Percentiles rank a stretch among this genome's conserved stretches.
These are phyloP conservation scores for Leccinum griseonigrum DNA, from an alignment of 1,284 basidiomycete genomes.

Conservation along the genomic window DNA sequence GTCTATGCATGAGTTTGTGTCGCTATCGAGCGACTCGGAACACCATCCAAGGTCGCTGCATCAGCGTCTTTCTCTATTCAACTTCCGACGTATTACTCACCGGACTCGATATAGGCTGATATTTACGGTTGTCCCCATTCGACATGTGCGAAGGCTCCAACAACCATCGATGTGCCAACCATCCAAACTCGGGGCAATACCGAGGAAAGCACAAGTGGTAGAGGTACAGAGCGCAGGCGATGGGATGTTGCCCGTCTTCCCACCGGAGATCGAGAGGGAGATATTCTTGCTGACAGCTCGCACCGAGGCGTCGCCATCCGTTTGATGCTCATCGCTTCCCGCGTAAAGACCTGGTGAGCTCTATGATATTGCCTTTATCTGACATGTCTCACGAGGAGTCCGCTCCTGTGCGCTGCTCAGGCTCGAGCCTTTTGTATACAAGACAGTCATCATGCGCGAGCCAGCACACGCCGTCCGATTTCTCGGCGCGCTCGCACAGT, in stretches of 20 bases:
- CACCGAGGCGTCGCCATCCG: conserved; percentile 6
- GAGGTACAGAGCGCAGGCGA: background rate
- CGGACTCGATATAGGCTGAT: too few relatives aligned
- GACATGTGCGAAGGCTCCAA: too few relatives aligned
- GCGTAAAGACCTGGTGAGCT: conserved; percentile 19
- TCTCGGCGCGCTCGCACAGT: conserved; percentile 1
- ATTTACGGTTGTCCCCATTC: too few relatives aligned
- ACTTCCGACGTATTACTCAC: too few relatives aligned
- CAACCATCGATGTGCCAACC: too few relatives aligned
- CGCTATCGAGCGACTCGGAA: too few relatives aligned
- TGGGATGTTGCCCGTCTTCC: conserved; percentile 9
- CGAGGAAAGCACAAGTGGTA: background rate
- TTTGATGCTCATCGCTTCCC: conserved; percentile 18
- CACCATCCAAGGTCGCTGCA: too few relatives aligned
- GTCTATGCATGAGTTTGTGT: too few relatives aligned
- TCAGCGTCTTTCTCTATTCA: too few relatives aligned
- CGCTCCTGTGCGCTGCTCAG: conserved; percentile 7
- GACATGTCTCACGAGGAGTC: background rate
- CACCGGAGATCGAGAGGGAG: conserved; percentile 19
- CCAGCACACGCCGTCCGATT: conserved; percentile 9
- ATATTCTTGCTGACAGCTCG: conserved; percentile 18
- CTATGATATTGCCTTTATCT: background rate
- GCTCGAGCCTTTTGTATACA: conserved; percentile 20
- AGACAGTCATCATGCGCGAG: conserved; percentile 11
- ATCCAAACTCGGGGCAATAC: too few relatives aligned